A percentile compares a stretch with the other conserved stretches of the same genome.
Conservation (phyloP, 1,139 yeast genomes). For the Arxiozyma slooffiae region DNA sequence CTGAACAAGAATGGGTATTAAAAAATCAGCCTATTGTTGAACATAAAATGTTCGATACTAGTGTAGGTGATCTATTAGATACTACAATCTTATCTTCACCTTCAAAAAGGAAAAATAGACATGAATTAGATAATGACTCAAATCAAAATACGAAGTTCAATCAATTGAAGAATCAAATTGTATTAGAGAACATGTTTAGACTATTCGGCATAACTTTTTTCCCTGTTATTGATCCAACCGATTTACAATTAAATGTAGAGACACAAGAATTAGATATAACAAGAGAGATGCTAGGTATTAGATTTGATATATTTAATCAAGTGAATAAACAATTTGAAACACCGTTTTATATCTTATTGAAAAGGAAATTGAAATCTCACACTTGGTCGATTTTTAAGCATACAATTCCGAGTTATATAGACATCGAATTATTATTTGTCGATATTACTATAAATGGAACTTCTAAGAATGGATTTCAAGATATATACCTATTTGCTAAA, state of each 20-base stretch:
- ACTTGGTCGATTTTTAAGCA: slow-evolving; percentile 35
- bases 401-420: slow-evolving; percentile 37
- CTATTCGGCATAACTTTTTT: slow-evolving; percentile 39
- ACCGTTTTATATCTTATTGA: slow-evolving; percentile 38
- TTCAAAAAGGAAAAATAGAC: slow-evolving; percentile 13
- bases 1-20: slow-evolving; percentile 19
- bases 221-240: slow-evolving; percentile 36
- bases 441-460: slow-evolving; percentile 11
- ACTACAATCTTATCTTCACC: slow-evolving; percentile 22
- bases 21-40: slow-evolving; percentile 21
- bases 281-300: slow-evolving; percentile 33
- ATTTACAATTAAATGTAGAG: slow-evolving; percentile 11
- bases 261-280: slow-evolving; percentile 11
- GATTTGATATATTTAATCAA: slow-evolving; percentile 37
- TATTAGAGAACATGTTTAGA: slow-evolving; percentile 35
- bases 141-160: not conserved
- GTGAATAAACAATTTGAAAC: slow-evolving; percentile 24
- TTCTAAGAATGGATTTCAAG: slow-evolving; percentile 11
- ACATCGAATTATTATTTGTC: slow-evolving; percentile 18
- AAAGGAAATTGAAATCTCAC: slow-evolving; percentile 27
- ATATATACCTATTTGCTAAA: slow-evolving; percentile 23
- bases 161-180: slow-evolving; percentile 20
- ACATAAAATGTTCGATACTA: slow-evolving; percentile 31
- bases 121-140: not conserved
- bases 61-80: slow-evolving; percentile 25